phyloP scores from a whole-genome alignment of 2,329 filamentous ascomycete genomes.

The Xylariomycetidae sp. region DNA sequence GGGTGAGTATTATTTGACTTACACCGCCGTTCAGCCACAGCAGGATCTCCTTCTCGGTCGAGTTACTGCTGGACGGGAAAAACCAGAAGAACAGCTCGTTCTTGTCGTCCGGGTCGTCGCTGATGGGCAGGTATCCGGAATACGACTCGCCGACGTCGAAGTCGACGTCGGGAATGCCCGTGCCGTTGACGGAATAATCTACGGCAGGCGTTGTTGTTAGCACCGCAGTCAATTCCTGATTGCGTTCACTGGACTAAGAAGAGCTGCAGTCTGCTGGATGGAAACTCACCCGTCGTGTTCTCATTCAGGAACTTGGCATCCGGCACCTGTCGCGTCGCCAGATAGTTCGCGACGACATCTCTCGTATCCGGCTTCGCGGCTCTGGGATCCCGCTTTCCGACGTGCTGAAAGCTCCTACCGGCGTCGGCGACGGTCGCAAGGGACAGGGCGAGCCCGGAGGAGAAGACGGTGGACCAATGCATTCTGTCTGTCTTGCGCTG shows the following conservation, averaged over 20 bases:
- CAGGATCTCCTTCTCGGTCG: conserved; percentile 44
- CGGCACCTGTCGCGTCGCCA: conserved; percentile 19
- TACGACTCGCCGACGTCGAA: conserved; percentile 61
- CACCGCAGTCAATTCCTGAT: too few species aligned
- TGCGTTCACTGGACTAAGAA: background rate
- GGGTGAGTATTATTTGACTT: too few species aligned
- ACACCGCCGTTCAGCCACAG: conserved; percentile 49
- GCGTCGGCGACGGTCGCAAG: conserved; percentile 14
- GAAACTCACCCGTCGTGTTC: conserved; percentile 24
- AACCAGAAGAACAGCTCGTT: conserved; percentile 54
- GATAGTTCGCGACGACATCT: conserved; percentile 15
- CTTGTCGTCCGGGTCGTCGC: conserved; percentile 32
- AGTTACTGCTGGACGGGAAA: conserved; percentile 43
- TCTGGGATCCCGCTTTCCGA: conserved; percentile 22
- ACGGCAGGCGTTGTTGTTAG: too few species aligned
- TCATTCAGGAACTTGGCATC: conserved; percentile 21
- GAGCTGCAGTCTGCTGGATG: too few species aligned
- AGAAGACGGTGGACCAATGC: too few species aligned
- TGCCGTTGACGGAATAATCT: conserved; percentile 58
- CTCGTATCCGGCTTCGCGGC: conserved; percentile 4
- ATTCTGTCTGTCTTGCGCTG: too few species aligned
- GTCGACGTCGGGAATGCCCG: conserved; percentile 56
- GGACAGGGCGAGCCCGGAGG: too few species aligned
- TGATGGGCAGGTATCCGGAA: conserved; percentile 53
- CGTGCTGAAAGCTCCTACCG: conserved; percentile 25